These are phyloP conservation scores for Zygoascus hellenicus DNA, from an alignment of 1,139 yeast species.

Conservation along the genomic window DNA sequence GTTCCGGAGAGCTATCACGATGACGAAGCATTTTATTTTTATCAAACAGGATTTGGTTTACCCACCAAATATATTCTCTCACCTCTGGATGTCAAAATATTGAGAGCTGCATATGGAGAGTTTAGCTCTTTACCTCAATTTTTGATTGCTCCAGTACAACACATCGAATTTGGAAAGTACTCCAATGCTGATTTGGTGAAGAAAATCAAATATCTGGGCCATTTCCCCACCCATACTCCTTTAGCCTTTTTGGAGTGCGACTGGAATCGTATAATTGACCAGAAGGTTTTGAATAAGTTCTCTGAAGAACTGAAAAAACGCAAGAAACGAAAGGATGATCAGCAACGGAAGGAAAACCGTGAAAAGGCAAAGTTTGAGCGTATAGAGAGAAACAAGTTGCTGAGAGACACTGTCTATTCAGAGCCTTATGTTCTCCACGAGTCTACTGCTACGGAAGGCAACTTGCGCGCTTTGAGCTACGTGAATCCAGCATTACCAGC, in stretches of 20 bases:
- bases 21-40: conserved; percentile 48
- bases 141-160: conserved; percentile 59
- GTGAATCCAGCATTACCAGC: conserved; percentile 12
- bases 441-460: conserved; percentile 7
- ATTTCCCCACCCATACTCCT: conserved; percentile 79
- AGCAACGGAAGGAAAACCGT: conserved; percentile 60
- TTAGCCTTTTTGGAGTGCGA: conserved; percentile 80
- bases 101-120: conserved; percentile 55
- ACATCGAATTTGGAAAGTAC: conserved; percentile 56
- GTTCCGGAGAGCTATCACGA: conserved; percentile 27
- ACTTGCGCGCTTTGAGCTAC: conserved; percentile 1
- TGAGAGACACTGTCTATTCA: conserved; percentile 20
- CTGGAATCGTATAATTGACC: conserved; percentile 55
- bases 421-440: conserved; percentile 15
- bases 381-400: conserved; percentile 43
- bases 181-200: conserved; percentile 51
- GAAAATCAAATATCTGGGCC: conserved; percentile 68
- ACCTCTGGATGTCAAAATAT: conserved; percentile 70
- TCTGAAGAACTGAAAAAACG: conserved; percentile 58
- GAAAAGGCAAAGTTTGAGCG: conserved; percentile 54
- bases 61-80: conserved; percentile 63
- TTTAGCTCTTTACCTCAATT: conserved; percentile 65
- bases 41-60: conserved; percentile 70
- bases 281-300: conserved; percentile 51
- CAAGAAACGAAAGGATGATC: conserved; percentile 47